Conservation (phyloP, 2,329 filamentous ascomycete species). For the Beauveria caledonica region DNA sequence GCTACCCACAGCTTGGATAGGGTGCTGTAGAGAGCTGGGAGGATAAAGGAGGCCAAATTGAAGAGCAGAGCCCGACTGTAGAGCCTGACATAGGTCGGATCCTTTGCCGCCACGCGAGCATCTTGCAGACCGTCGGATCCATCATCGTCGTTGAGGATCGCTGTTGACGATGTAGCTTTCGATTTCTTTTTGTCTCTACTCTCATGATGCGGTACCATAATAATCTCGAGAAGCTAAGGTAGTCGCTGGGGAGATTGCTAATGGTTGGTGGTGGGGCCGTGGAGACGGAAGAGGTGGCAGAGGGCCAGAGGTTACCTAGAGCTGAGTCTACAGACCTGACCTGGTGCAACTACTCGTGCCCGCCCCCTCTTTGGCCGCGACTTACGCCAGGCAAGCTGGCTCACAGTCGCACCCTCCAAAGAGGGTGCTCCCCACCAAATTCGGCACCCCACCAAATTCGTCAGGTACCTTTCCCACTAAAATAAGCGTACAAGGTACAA, state of each 20-base stretch:
- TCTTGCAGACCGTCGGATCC: not conserved
- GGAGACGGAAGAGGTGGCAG: not conserved
- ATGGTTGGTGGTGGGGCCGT: conserved; percentile 1
- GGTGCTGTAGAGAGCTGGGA: conserved; percentile 60
- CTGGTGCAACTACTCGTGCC: no score
- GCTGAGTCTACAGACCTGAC: no score
- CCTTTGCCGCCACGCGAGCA: not conserved
- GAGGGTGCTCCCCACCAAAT: no score
- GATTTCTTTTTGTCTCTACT: not conserved
- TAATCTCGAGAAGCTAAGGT: not conserved
- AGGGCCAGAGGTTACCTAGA: not conserved
- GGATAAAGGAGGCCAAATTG: conserved; percentile 53
- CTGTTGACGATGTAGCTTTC: not conserved
- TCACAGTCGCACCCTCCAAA: no score
- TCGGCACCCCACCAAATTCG: no score
- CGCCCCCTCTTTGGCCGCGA: no score
- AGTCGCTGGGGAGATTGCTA: not conserved
- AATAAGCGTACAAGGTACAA: no score
- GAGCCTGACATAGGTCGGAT: conserved; percentile 13
- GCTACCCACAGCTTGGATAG: conserved; percentile 65
- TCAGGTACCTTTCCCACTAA: no score
- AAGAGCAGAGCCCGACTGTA: conserved; percentile 47
- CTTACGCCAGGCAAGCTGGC: no score
- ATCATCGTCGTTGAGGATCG: not conserved
- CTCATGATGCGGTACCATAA: not conserved